These are phyloP conservation scores for Pestalotiopsis sp. DNA, from an alignment of 2,329 filamentous ascomycete genomes.

Conservation along the genomic window DNA sequence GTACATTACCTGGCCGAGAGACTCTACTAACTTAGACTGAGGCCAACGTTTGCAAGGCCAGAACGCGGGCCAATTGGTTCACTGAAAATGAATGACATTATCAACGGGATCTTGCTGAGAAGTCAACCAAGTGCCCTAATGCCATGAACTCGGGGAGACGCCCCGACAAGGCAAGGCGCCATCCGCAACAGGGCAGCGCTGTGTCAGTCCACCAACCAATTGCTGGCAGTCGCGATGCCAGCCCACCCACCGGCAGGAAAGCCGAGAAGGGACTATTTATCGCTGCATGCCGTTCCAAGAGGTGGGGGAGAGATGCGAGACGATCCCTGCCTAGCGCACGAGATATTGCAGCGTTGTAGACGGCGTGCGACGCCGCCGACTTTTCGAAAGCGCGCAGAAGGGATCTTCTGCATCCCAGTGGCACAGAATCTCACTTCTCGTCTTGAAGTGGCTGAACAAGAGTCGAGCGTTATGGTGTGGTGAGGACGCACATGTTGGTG, in stretches of 20 bases:
- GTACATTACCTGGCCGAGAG: too few relatives aligned
- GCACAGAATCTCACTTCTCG: background rate
- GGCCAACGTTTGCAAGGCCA: background rate
- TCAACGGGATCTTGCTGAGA: background rate
- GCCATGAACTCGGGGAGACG: slow-evolving; percentile 1
- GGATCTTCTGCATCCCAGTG: background rate
- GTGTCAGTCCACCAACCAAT: slow-evolving; percentile 13
- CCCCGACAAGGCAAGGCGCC: slow-evolving; percentile 4
- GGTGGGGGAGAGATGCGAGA: slow-evolving; percentile 1
- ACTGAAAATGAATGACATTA: background rate
- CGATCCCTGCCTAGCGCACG: slow-evolving; percentile 4
- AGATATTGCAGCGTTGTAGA: background rate
- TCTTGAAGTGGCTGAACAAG: background rate
- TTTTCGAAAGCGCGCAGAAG: background rate
- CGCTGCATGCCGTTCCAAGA: slow-evolving; percentile 3
- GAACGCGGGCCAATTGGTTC: background rate
- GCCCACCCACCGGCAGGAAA: slow-evolving; percentile 11
- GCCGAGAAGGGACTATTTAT: slow-evolving; percentile 12
- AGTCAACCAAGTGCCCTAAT: slow-evolving; percentile 1
- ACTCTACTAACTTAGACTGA: too few relatives aligned
- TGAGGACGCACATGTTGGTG: background rate
- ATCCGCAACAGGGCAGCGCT: slow-evolving; percentile 7
- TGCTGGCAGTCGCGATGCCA: slow-evolving; percentile 1
- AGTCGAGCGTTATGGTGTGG: background rate
- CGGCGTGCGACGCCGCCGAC: background rate